Base-by-base conservation (phyloP, 345 rosid genomes). In the Melaleuca alternifolia region DNA sequence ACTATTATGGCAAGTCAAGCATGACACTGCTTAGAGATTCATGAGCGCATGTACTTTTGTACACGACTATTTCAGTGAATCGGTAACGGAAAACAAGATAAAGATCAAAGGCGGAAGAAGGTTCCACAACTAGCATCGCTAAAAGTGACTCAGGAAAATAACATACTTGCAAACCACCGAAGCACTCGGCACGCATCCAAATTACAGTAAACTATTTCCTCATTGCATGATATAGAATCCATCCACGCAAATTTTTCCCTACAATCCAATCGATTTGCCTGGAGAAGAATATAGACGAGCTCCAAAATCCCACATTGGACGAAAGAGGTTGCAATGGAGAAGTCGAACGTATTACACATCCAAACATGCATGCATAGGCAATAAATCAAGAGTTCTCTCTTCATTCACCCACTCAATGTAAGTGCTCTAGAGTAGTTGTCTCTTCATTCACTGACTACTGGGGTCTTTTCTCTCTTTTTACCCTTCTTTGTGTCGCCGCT, bases 391-490 rank as follows among this genome's bases (percentile, higher is more conserved):
- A n/a, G n/a, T n/a, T n/a, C n/a, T n/a, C n/a, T n/a, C n/a, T n/a
- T n/a, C n/a, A n/a, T n/a, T n/a, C n/a, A n/a, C n/a, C n/a, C n/a
- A n/a, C n/a, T n/a, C n/a, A 30, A 23, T 33, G 24, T 57, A 26
- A 52, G 57, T 20, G 33, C 16, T 51, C 83, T 84, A 33, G 79
- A 33, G 24, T 3, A 33, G 46, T 33, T 33, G 21, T 62, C 37
- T 33, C 84, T 89, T 87, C 86, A 92, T 54, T 90, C 91, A 76
- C 89, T 54, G 56, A 82, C 93, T 88, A 91, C 90, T 83, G 89
- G 85, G 75, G 91, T 88, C 56, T 86, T 87, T 85, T 93, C 92
- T 88, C 90, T 94, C 91, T 86, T 93, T 85, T 87, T 94, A 61
- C 95, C 93, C 88, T 92, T 94, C 84, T 87, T 93, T 7, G 48